Evolutionary conservation across 805 yeast species (phyloP).

Genomic region (Zygoascus bituminiphila): DNA sequence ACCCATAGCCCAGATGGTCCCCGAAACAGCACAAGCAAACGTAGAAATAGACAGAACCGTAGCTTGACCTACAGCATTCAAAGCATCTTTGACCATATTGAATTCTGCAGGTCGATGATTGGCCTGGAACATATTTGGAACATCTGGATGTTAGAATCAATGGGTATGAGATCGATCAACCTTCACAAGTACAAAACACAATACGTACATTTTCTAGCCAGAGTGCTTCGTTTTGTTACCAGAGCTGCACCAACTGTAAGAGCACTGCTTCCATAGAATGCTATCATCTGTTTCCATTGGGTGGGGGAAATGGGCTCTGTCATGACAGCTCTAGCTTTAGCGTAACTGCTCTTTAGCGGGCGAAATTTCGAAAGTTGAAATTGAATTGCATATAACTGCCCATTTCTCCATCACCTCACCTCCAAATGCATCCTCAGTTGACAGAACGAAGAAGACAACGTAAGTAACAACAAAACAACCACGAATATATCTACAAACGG

Average conservation of each 20-base stretch:
- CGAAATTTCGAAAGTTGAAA: neutral
- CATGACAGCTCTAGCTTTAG: neutral
- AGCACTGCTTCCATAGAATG: slow-evolving; percentile 65
- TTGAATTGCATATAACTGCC: neutral
- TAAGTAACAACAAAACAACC: slow-evolving; percentile 26
- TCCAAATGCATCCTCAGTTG: slow-evolving; percentile 46
- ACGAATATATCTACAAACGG: too few species aligned
- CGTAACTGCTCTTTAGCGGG: too few species aligned
- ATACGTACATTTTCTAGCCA: slow-evolving; percentile 48
- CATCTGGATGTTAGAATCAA: slow-evolving; percentile 29
- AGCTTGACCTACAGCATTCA: slow-evolving; percentile 76
- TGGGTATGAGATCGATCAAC: neutral
- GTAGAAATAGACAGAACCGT: slow-evolving; percentile 66
- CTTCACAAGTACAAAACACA: neutral
- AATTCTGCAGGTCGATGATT: slow-evolving; percentile 82
- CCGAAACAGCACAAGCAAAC: slow-evolving; percentile 62
- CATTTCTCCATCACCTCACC: neutral
- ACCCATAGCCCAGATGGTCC: slow-evolving; percentile 74
- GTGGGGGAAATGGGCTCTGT: neutral
- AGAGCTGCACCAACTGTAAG: slow-evolving; percentile 65
- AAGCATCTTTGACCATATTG: slow-evolving; percentile 73
- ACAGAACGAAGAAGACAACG: slow-evolving; percentile 42
- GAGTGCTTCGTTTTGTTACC: slow-evolving; percentile 66
- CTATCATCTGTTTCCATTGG: slow-evolving; percentile 48
- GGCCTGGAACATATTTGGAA: slow-evolving; percentile 72